Base-by-base conservation (phyloP, 2,329 filamentous ascomycete species). In the Aspergillus amoenus region DNA sequence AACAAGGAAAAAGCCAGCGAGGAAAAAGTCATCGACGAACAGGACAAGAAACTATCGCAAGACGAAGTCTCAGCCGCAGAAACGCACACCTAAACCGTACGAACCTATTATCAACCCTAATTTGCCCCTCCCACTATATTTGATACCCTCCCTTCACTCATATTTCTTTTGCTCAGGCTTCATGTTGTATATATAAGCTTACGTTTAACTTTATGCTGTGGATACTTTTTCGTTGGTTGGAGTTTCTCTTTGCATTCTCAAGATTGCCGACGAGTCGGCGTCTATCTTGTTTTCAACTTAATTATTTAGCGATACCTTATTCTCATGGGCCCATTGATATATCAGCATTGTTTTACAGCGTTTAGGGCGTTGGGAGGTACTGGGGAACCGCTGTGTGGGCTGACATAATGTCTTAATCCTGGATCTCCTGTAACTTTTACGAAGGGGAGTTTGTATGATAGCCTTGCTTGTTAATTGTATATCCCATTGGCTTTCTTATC, bases 111-210 rank as follows among this genome's bases (percentile, higher is more conserved):
- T 39, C n/a, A 50, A 17, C 18, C 40, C 43, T 46, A 53, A 53
- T 27, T 27, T 34, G n/a, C 39, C 12, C 3, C 34, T 30, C 15
- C 50, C 13, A 46, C 22, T 30, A n/a, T 47, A 17, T 21, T 40
- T 13, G 51, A 53, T 41, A 53, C 43, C 51, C 51, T 47, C 8
- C 18, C n/a, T 34, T 47, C 44, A 9, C 24, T 43, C 15, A 39
- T 13, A 8, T 46, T 46, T 32, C 51, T 37, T 37, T 7, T 9
- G 12, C 7, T 37, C n/a, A 30, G 13, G 6, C 34, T 41, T 24
- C 22, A 5, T 49, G 24, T 54, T 30, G 21, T 53, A 47, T 53
- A 53, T 52, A 45, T 52, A 48, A 24, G 12, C 27, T 52, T 47
- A n/a, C 15, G 49, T 27, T 44, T 47, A 32, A 44, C 17, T n/a